Evolutionary conservation across 352 stramenopile genomes (phyloP).

Genomic region (Phytophthora fragariaefolia): DNA sequence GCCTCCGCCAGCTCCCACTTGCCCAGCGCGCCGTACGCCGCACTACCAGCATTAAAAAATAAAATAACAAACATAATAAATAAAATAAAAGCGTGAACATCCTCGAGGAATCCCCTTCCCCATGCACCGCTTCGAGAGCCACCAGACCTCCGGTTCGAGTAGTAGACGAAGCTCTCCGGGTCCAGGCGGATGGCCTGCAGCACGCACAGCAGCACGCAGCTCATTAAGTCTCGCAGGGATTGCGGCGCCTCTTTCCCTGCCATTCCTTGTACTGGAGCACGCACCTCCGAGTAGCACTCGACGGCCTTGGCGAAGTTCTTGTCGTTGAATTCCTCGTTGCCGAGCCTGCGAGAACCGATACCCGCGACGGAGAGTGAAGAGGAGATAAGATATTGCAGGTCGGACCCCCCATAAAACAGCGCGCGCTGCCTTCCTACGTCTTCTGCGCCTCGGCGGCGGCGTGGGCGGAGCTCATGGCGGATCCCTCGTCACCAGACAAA

Average conservation of each 20-base stretch:
- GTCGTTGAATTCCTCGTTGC: slow-evolving; percentile 87
- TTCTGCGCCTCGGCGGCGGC: slow-evolving; percentile 73
- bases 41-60: slow-evolving; percentile 39
- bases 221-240: background rate
- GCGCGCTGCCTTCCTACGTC: slow-evolving; percentile 40
- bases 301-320: slow-evolving; percentile 88
- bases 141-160: slow-evolving; percentile 78
- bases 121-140: background rate
- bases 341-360: slow-evolving; percentile 54
- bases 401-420: background rate
- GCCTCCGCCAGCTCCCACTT: slow-evolving; percentile 76
- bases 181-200: slow-evolving; percentile 77
- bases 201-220: background rate
- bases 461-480: slow-evolving; percentile 44
- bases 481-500: slow-evolving; percentile 17
- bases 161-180: slow-evolving; percentile 83
- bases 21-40: slow-evolving; percentile 67
- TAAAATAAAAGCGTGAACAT: background rate
- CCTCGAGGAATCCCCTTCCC: background rate
- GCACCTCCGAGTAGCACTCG: slow-evolving; percentile 80
- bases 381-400: no score
- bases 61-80: background rate
- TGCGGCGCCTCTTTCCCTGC: background rate
- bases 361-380: no score
- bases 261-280: background rate